Evolutionary conservation across 345 rosid genomes (phyloP), one percentile per base, ranked within the genome.

Genomic region (Draba incana): DNA sequence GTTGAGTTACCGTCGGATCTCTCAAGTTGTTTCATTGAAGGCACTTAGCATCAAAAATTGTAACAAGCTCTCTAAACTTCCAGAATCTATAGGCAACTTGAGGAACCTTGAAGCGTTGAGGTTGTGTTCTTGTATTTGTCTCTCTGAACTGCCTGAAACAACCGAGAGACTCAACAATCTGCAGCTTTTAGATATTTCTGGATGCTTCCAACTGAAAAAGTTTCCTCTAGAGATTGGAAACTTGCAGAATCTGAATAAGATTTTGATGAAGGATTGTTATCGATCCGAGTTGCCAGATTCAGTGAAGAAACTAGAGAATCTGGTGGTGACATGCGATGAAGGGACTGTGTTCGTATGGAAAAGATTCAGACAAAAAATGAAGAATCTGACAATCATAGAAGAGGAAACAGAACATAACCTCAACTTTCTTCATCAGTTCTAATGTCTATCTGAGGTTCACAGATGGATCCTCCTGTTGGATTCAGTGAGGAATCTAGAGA

Each of bases 11-110:
- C 86, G 0, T 68, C 11, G 79, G 64, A 8, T 84, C 0, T 84
- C 69, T 49, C 67, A 69, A 4, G 45, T 75, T 51, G 46, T 28
- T 64, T 54, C 78, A 11, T 52, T 88, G 70, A 64, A 66, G 70
- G 84, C 77, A 12, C 82, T 83, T 10, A 79, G 69, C 79, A 78
- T 88, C 81, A 83, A 84, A 54, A 78, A 84, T 27, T 90, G 94
- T 63, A 82, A 78, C 33, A 81, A 82, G 35, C 60, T 90, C 15
- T 13, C 62, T 4, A 1, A 13, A 28, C 69, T 90, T 61, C 90
- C 88, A 1, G 66, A 69, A 24, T 67, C 39, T 54, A 80, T 85
- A 0, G 79, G 80, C 4, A 81, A 78, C 37, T 58, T 84, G 66
- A 54, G 24, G 6, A 75, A 78, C 5, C 54, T 90, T 0, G 62